Percentiles rank a stretch among this genome's conserved stretches.
Conservation (phyloP, 192 early-diverging fungal genomes). For the Coemansia sp. region DNA sequence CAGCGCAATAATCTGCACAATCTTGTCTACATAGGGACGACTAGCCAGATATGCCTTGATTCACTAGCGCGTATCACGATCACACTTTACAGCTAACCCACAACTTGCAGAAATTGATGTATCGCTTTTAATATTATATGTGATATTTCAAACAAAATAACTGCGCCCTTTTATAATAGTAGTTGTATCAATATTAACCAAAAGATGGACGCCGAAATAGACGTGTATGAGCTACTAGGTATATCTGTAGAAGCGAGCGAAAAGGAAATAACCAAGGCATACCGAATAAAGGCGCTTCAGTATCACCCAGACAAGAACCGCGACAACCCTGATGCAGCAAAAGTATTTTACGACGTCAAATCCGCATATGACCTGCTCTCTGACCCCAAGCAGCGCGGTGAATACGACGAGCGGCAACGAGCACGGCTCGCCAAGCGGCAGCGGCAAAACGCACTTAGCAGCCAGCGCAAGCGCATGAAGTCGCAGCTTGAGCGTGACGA, state of each 20-base stretch:
- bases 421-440: constrained; percentile 44
- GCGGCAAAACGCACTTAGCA: constrained; percentile 24
- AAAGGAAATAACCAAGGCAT: constrained; percentile 76
- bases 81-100: too few species aligned
- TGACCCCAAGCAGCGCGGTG: constrained; percentile 24
- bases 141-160: too few species aligned
- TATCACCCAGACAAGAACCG: constrained; percentile 94
- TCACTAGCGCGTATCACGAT: too few species aligned
- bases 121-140: too few species aligned
- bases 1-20: constrained; percentile 82
- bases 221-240: constrained; percentile 85
- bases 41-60: constrained; percentile 60
- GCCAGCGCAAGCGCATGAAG: constrained; percentile 47
- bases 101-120: too few species aligned
- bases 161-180: too few species aligned
- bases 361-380: constrained; percentile 36
- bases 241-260: constrained; percentile 69
- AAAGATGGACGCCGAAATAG: constrained; percentile 10
- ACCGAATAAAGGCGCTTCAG: constrained; percentile 73
- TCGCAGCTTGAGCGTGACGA: constrained; percentile 42
- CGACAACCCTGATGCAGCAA: constrained; percentile 31
- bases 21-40: constrained; percentile 88
- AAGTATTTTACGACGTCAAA: constrained; percentile 37
- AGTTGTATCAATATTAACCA: too few species aligned
- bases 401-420: constrained; percentile 34